Percentiles rank a stretch among this genome's conserved stretches.
Evolutionary conservation across 345 rosid genomes (phyloP).

Genomic region (Durio zibethinus): DNA sequence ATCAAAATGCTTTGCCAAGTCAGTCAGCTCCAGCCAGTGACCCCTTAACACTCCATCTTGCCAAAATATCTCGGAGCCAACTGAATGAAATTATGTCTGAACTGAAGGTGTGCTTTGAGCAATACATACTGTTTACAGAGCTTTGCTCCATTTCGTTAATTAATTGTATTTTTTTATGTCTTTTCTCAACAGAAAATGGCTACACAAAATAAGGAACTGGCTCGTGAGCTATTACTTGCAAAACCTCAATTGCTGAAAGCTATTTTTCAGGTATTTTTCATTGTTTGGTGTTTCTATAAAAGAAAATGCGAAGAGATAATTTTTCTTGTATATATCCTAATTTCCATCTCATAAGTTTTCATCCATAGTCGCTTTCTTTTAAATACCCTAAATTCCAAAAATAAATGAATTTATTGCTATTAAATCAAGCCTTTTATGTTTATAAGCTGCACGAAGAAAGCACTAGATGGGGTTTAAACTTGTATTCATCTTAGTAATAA

Average conservation of each 20-base stretch:
- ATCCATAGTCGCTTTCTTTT: not conserved
- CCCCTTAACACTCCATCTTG: conserved; percentile 85
- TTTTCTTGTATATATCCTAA: not conserved
- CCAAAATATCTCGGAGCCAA: conserved; percentile 86
- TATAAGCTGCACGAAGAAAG: not conserved
- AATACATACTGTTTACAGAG: not conserved
- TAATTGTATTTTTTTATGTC: conserved; percentile 1
- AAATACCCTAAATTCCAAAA: not conserved
- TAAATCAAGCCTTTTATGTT: not conserved
- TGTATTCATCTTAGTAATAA: not conserved
- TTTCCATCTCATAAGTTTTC: not conserved
- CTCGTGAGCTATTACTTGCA: conserved; percentile 69
- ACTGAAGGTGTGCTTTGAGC: conserved; percentile 54
- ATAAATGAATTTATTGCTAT: not conserved
- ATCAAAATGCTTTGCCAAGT: conserved; percentile 45
- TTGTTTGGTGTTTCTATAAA: not conserved
- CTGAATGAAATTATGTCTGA: conserved; percentile 71
- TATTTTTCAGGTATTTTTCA: conserved; percentile 66
- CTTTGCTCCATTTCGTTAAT: conserved; percentile 12
- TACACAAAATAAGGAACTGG: conserved; percentile 61
- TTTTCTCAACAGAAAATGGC: conserved; percentile 59
- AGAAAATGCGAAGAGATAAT: not conserved
- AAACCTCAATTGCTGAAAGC: conserved; percentile 82
- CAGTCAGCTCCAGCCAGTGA: conserved; percentile 60
- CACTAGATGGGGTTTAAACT: not conserved